Conservation (phyloP, 2,329 filamentous ascomycete species). For the Plenodomus biglobosus region DNA sequence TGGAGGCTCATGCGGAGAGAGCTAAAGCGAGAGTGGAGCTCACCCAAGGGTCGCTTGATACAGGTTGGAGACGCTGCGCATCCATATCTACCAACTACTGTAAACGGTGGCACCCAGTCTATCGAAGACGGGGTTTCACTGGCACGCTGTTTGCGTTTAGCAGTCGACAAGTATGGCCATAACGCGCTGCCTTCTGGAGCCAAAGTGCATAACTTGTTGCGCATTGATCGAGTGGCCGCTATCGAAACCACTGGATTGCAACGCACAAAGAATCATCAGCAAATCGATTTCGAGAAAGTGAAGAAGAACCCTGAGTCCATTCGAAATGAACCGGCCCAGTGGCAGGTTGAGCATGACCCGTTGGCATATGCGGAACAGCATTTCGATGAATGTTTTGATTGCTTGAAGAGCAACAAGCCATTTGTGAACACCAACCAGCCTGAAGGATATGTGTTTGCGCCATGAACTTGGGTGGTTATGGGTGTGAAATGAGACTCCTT, state of each 20-base stretch:
- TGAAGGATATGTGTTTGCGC: constrained; percentile 2
- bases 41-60: constrained; percentile 48
- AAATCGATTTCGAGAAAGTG: constrained; percentile 3
- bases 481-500: no score
- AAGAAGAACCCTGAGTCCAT: constrained; percentile 3
- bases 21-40: constrained; percentile 53
- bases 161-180: neutral
- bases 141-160: constrained; percentile 1
- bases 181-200: constrained; percentile 3
- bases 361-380: constrained; percentile 10
- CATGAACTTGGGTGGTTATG: constrained; percentile 1
- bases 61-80: constrained; percentile 56
- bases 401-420: neutral
- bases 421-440: constrained; percentile 8
- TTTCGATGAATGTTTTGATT: constrained; percentile 4
- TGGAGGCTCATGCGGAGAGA: constrained; percentile 56
- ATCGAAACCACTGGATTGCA: constrained; percentile 13
- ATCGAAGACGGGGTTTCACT: constrained; percentile 47
- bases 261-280: constrained; percentile 6
- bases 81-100: constrained; percentile 53
- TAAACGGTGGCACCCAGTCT: constrained; percentile 54
- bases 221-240: constrained; percentile 10
- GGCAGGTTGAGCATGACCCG: constrained; percentile 9
- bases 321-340: constrained; percentile 4
- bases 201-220: constrained; percentile 22